Evolutionary conservation across 176 grass and related monocot species (phyloP).

Genomic region (Triticum monococcum): DNA sequence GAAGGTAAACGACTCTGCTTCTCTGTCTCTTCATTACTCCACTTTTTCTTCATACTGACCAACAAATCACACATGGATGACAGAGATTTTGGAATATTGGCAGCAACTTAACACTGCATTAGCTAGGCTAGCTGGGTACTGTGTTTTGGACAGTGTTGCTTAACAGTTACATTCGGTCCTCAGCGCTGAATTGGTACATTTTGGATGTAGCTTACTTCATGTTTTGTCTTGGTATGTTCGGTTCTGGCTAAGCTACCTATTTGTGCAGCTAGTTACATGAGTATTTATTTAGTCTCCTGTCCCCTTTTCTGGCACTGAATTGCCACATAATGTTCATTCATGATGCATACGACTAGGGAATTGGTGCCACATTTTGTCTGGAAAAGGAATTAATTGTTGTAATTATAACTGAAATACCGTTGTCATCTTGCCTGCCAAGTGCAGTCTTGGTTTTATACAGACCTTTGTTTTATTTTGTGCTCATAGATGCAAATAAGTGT

Average conservation of each 20-base stretch:
- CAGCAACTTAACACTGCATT: not conserved
- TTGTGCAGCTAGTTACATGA: not conserved
- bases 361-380: not conserved
- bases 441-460: not conserved
- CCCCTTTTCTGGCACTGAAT: not conserved
- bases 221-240: not conserved
- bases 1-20: conserved; percentile 47
- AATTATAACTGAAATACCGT: not conserved
- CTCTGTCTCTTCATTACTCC: not conserved
- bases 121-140: not conserved
- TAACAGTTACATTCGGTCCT: not conserved
- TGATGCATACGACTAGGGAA: not conserved
- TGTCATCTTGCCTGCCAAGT: not conserved
- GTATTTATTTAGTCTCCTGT: not conserved
- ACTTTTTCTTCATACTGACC: not conserved
- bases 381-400: not conserved
- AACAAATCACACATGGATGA: not conserved
- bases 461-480: not conserved
- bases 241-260: not conserved
- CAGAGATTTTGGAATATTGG: not conserved
- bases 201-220: not conserved
- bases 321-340: not conserved
- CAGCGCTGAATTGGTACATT: not conserved
- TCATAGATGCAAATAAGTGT: not conserved
- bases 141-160: not conserved